Percentiles rank a stretch among this genome's conserved stretches.
These are phyloP conservation scores for Wickerhamiella australiensis DNA, from an alignment of 805 yeast genomes.

Conservation along the genomic window DNA sequence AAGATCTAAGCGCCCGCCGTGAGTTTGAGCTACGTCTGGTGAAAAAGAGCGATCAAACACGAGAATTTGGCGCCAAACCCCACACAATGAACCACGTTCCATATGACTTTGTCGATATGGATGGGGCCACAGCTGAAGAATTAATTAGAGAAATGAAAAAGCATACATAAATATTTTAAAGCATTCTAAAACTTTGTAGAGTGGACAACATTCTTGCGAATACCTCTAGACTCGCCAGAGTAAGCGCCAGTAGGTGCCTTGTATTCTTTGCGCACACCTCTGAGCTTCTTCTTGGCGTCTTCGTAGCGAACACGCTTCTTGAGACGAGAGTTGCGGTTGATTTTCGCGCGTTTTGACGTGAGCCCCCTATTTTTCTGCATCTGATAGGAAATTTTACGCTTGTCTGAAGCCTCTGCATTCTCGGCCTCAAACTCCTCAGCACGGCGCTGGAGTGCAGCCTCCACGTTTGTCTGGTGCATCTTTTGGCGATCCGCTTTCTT, in stretches of 20 bases:
- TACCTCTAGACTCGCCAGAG: conserved; percentile 94
- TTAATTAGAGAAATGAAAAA: conserved; percentile 14
- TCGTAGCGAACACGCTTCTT: conserved; percentile 97
- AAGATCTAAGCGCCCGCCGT: conserved; percentile 40
- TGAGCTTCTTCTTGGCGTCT: conserved; percentile 84
- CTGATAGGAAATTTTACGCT: conserved; percentile 90
- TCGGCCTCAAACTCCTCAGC: conserved; percentile 58
- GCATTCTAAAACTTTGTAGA: conserved; percentile 52
- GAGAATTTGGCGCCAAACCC: conserved; percentile 67
- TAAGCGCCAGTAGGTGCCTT: conserved; percentile 64
- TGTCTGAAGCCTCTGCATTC: conserved; percentile 58
- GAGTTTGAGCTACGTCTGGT: conserved; percentile 48
- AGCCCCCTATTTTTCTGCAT: conserved; percentile 93
- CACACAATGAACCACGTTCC: conserved; percentile 91
- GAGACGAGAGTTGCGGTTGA: conserved; percentile 88
- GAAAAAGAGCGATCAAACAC: conserved; percentile 47
- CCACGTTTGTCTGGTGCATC: conserved; percentile 50
- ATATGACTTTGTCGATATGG: conserved; percentile 61
- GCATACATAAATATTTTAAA: conserved; percentile 5
- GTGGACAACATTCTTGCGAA: conserved; percentile 83
- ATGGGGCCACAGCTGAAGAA: conserved; percentile 16
- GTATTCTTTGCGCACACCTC: conserved; percentile 83
- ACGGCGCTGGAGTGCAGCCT: conserved; percentile 60
- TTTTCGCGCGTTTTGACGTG: conserved; percentile 86
- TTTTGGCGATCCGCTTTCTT: conserved; percentile 48